Evolutionary conservation across 495 filamentous ascomycete genomes (phyloP).

Genomic region (Neurospora pannonica): DNA sequence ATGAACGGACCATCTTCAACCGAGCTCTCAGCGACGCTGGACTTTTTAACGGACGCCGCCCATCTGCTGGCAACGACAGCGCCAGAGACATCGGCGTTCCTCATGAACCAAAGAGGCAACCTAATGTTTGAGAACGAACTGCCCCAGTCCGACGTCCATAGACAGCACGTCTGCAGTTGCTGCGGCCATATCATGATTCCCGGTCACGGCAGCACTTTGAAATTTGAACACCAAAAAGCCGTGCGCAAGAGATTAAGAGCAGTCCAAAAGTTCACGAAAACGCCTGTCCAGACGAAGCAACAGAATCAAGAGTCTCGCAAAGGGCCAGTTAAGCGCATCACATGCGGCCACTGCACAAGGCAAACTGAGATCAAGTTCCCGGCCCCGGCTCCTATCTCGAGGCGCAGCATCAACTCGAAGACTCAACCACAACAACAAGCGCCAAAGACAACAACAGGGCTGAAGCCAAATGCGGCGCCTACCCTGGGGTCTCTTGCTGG

Average conservation of each 20-base stretch:
- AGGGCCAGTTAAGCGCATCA: conserved; percentile 29
- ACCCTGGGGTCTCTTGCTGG: not conserved
- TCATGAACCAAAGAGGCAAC: conserved; percentile 35
- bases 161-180: conserved; percentile 37
- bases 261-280: not conserved
- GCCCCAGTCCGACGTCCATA: conserved; percentile 30
- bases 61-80: conserved; percentile 37
- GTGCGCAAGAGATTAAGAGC: conserved; percentile 3
- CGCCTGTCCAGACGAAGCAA: not conserved
- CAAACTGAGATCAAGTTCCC: conserved; percentile 30
- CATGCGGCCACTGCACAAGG: conserved; percentile 34
- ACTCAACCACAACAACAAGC: conserved; percentile 7
- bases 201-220: conserved; percentile 30
- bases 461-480: not conserved
- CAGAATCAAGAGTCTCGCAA: conserved; percentile 2
- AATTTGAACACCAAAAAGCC: conserved; percentile 22
- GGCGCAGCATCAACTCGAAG: conserved; percentile 14
- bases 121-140: conserved; percentile 35
- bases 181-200: conserved; percentile 45
- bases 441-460: conserved; percentile 41
- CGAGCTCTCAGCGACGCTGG: conserved; percentile 20
- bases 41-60: conserved; percentile 40
- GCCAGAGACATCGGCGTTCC: conserved; percentile 39
- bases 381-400: conserved; percentile 21
- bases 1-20: conserved; percentile 18